phyloP scores from a whole-genome alignment of 2,329 filamentous ascomycete species.

The Ambrosiella xylebori region DNA sequence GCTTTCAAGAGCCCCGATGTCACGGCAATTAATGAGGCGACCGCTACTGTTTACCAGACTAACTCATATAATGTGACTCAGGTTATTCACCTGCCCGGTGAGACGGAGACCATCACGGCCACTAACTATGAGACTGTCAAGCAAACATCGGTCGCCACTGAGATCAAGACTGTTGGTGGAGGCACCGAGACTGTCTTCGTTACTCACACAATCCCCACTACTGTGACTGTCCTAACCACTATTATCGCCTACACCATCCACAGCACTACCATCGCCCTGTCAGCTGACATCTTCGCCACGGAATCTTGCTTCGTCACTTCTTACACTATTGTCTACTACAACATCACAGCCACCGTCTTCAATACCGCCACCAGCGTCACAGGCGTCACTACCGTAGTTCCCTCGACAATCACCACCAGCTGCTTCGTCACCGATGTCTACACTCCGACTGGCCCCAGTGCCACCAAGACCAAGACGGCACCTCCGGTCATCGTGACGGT shows the following conservation, averaged over 20 bases:
- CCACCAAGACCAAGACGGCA: background rate
- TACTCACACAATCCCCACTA: background rate
- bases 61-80: background rate
- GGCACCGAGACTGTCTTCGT: background rate
- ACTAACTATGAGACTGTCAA: background rate
- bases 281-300: conserved; percentile 8
- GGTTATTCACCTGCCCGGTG: conserved; percentile 2
- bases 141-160: conserved; percentile 1
- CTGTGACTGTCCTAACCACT: background rate
- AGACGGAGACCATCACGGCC: background rate
- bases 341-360: conserved; percentile 5
- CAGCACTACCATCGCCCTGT: conserved; percentile 6
- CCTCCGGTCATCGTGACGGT: conserved; percentile 7
- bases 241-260: conserved; percentile 1
- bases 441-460: background rate
- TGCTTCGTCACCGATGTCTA: conserved; percentile 2
- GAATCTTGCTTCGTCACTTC: conserved; percentile 5
- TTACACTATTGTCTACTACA: conserved; percentile 1
- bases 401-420: conserved; percentile 5
- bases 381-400: conserved; percentile 3
- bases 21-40: background rate
- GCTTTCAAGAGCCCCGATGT: background rate
- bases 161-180: background rate
- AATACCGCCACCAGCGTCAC: background rate
- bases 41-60: too few relatives aligned